Base-by-base conservation (phyloP, 805 yeast genomes). In the Ogataea neopini region DNA sequence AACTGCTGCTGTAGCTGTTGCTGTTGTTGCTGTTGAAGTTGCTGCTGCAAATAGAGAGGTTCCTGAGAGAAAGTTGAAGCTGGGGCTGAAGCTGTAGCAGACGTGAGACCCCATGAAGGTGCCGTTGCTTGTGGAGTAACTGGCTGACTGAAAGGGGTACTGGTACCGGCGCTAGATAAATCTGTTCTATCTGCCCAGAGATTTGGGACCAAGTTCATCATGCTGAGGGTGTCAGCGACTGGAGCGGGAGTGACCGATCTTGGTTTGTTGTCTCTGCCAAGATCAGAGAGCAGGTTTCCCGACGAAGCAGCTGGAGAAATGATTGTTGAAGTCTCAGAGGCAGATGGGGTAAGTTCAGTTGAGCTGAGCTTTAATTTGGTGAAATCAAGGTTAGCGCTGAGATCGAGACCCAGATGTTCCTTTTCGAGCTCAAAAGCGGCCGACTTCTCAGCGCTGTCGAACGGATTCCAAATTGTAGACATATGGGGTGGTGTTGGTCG, bases 191-290 rank as follows among this genome's bases (percentile, higher is more conserved):
- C 56, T 4, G 54, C 34, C 66, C 66, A 61, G 8, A 61, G 39
- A 34, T 58, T 55, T 10, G 66, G 66, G 25, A 61, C 52, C 32
- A 61, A 41, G 14, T 51, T 58, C 60, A 58, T 55, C 62, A 58
- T 57, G 15, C 48, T 50, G 13, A 52, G 22, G 4, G 50, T 18
- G 32, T 52, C 48, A 22, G 8, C 30, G 32, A 11, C 15, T 14
- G 22, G 17, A 25, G 36, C 46, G 30, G 36, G 35, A 19, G 26
- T 30, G 34, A 15, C 8, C 18, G 34, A 30, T 30, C 34, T 34
- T 6, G 20, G 20, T 13, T 13, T 34, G 37, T 34, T 34, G 22
- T 34, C 37, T 34, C 37, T 34, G 9, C 37, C 37, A 6, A 34
- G 37, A 34, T 34, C 37, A 7, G 48, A 48, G 11, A 52, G 45